Evolutionary conservation across 1,284 basidiomycete species (phyloP), one percentile per base, ranked within the genome.

Genomic region (Papiliotrema flavescens): DNA sequence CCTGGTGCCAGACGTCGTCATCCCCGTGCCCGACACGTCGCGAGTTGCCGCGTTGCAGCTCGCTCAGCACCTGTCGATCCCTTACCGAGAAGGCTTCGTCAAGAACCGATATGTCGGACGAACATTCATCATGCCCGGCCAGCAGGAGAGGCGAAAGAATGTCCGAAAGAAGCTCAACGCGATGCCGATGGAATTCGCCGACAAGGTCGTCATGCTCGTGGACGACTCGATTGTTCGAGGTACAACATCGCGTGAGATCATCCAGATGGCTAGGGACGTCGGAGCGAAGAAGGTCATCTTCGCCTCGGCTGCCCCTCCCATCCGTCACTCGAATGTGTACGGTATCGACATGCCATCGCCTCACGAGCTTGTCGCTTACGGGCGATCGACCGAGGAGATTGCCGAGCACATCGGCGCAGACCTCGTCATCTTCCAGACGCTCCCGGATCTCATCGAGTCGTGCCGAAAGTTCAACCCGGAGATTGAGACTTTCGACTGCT

Each of bases 71-170:
- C 81, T 98, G 48, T 75, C 82, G 17, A 80, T 98, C 32, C 95
- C 96, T 2, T 99, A 98, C 78, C 85, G 96, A 47, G 96, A 99
- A 80, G 96, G 96, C 2, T 98, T 99, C 75, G 86, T 98, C 67
- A 98, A 99, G 82, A 98, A 99, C 77, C 86, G 96, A 45, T 98
- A 98, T 78, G 91, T 98, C 46, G 96, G 95, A 2, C 81, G 96
- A 59, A 99, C 96, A 0, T 99, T 99, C 76, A 98, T 99, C 79
- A 99, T 99, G 96, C 95, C 96, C 8, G 96, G 95, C 23, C 96
- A 99, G 73, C 87, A 89, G 73, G 88, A 85, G 63, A 46, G 91
- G 69, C 85, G 84, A 64, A 98, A 95, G 81, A 98, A 96, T 71
- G 96, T 99, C 15, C 82, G 96, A 56, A 82, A 89, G 63, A 99